Percentiles rank a stretch among this genome's conserved stretches.
These are phyloP conservation scores for Fusarium anthophilum DNA, from an alignment of 2,329 filamentous ascomycete species.

Conservation along the genomic window DNA sequence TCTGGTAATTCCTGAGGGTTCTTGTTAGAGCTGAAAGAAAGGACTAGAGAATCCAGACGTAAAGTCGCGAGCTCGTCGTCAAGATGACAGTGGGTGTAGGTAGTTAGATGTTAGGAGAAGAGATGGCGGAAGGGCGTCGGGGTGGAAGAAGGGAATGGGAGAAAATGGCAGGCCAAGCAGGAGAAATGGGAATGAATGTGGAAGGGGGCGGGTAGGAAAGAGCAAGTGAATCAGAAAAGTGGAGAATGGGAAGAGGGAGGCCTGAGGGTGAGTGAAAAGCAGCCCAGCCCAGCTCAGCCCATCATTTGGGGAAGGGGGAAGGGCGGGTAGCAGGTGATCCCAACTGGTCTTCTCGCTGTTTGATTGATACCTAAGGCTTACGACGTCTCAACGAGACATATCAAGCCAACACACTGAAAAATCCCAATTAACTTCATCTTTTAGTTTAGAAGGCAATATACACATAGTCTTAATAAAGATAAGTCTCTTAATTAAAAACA, in stretches of 20 bases:
- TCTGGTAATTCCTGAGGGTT: not conserved
- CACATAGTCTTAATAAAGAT: not conserved
- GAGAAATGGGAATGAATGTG: constrained; percentile 24
- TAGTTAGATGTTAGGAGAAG: constrained; percentile 26
- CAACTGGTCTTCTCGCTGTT: not conserved
- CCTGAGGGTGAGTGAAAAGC: constrained; percentile 10
- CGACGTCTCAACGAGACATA: not conserved
- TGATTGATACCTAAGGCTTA: not conserved
- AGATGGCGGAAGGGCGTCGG: constrained; percentile 30
- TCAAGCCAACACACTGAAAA: not conserved
- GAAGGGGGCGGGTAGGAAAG: constrained; percentile 31
- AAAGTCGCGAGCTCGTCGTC: constrained; percentile 27
- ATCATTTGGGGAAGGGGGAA: constrained; percentile 23
- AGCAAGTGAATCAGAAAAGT: constrained; percentile 35
- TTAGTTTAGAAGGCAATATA: not conserved
- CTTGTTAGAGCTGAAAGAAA: constrained; percentile 2
- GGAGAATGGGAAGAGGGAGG: constrained; percentile 36
- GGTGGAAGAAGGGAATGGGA: constrained; percentile 31
- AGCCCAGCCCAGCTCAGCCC: constrained; percentile 1
- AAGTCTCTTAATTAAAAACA: not conserved
- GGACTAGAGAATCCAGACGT: constrained; percentile 13
- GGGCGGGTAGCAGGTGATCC: not conserved
- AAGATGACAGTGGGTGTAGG: constrained; percentile 27
- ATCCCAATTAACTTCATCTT: not conserved
- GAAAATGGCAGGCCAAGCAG: constrained; percentile 32